phyloP scores from a whole-genome alignment of 192 early-diverging fungal species.

The Radiomyces spectabilis region DNA sequence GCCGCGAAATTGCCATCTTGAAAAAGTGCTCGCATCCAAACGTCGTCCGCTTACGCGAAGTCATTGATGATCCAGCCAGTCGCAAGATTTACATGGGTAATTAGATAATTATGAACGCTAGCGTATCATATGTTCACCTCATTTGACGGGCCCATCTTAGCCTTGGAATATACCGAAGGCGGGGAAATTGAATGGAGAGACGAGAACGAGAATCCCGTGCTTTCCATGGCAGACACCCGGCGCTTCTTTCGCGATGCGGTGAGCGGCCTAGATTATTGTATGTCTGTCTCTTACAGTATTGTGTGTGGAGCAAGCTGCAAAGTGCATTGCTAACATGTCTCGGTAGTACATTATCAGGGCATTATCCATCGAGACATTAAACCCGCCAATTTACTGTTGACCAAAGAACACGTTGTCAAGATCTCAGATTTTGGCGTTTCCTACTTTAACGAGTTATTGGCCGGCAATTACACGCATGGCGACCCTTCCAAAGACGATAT shows the following conservation, averaged over 20 bases:
- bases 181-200: conserved; percentile 91
- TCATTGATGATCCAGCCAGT: conserved; percentile 89
- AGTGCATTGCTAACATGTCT: background rate
- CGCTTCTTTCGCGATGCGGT: conserved; percentile 86
- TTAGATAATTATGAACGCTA: background rate
- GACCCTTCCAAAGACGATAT: conserved; percentile 18
- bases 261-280: conserved; percentile 86
- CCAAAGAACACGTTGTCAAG: conserved; percentile 72
- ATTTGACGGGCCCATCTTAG: conserved; percentile 4
- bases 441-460: conserved; percentile 56
- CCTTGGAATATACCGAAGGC: conserved; percentile 88
- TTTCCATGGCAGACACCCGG: conserved; percentile 57
- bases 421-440: conserved; percentile 99
- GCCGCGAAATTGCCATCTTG: conserved; percentile 91
- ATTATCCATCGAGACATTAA: conserved; percentile 98
- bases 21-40: conserved; percentile 93
- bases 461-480: no score
- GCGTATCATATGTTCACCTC: background rate
- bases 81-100: conserved; percentile 88
- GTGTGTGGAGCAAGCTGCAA: background rate
- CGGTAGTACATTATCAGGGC: conserved; percentile 84
- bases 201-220: conserved; percentile 48
- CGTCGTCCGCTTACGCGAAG: conserved; percentile 82
- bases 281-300: conserved; percentile 12
- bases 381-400: conserved; percentile 89